phyloP scores from a whole-genome alignment of 768 basidiomycete genomes.

The Naganishia kalamii region DNA sequence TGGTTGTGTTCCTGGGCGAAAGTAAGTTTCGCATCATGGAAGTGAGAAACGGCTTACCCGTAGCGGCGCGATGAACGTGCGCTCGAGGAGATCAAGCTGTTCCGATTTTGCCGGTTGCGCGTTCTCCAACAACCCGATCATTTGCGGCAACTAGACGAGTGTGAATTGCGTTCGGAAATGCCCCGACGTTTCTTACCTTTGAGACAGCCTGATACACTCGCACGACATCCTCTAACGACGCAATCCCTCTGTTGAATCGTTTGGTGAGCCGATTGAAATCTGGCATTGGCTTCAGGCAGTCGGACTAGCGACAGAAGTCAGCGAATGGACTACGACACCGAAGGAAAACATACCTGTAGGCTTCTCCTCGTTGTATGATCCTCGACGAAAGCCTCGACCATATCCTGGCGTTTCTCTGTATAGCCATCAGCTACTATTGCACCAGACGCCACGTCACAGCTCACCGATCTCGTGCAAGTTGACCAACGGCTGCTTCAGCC shows the following conservation, averaged over 20 bases:
- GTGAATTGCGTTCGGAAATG: not conserved
- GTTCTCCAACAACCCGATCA: slow-evolving; percentile 61
- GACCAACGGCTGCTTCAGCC: slow-evolving; percentile 93
- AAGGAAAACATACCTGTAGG: slow-evolving; percentile 57
- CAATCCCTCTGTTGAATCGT: slow-evolving; percentile 75
- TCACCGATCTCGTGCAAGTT: slow-evolving; percentile 86
- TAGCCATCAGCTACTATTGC: slow-evolving; percentile 6
- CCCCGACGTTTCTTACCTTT: slow-evolving; percentile 57
- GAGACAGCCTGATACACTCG: slow-evolving; percentile 88
- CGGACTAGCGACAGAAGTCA: slow-evolving; percentile 55
- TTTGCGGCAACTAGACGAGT: slow-evolving; percentile 59
- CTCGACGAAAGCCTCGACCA: slow-evolving; percentile 80
- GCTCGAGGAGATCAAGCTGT: slow-evolving; percentile 57
- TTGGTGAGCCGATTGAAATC: slow-evolving; percentile 89
- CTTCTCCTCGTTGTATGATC: slow-evolving; percentile 64
- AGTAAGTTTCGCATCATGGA: not conserved
- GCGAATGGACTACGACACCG: not conserved
- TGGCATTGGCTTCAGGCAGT: slow-evolving; percentile 82
- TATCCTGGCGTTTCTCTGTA: slow-evolving; percentile 72
- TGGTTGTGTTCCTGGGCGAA: slow-evolving; percentile 56
- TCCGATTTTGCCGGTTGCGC: slow-evolving; percentile 51
- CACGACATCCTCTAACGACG: slow-evolving; percentile 88
- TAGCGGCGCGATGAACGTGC: slow-evolving; percentile 60
- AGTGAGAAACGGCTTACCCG: slow-evolving; percentile 49
- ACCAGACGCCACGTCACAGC: slow-evolving; percentile 40